These are phyloP conservation scores for Paraphoma sp. DNA, from an alignment of 2,329 filamentous ascomycete species.

Conservation along the genomic window DNA sequence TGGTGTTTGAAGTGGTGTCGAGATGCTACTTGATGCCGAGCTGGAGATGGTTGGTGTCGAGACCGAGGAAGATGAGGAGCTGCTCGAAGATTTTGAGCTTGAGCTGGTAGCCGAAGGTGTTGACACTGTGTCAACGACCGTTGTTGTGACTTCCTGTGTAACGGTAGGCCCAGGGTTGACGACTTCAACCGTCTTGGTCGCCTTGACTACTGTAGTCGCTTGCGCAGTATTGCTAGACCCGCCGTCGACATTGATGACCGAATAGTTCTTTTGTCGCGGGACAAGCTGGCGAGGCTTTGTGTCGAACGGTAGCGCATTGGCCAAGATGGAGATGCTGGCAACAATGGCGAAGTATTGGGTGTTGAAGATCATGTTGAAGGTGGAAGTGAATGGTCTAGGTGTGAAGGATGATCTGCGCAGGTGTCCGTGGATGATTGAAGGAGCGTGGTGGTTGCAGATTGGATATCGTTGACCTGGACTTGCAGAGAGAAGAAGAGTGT, in stretches of 20 bases:
- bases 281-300: constrained; percentile 20
- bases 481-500: constrained; percentile 8
- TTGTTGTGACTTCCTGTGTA: constrained; percentile 33
- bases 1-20: constrained; percentile 20
- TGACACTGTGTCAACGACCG: constrained; percentile 16
- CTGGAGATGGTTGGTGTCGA: constrained; percentile 16
- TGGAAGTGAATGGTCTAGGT: constrained; percentile 13
- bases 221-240: constrained; percentile 31
- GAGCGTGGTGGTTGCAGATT: constrained; percentile 14
- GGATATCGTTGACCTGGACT: constrained; percentile 12
- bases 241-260: constrained; percentile 50
- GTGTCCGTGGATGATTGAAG: constrained; percentile 8
- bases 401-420: constrained; percentile 4
- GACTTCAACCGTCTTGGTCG: constrained; percentile 36
- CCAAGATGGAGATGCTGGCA: constrained; percentile 29
- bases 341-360: constrained; percentile 23
- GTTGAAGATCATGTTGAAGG: constrained; percentile 36
- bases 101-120: constrained; percentile 17
- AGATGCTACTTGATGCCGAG: constrained; percentile 10
- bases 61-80: constrained; percentile 4
- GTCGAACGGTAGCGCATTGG: constrained; percentile 35
- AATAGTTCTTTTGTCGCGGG: constrained; percentile 42
- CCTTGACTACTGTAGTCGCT: constrained; percentile 29
- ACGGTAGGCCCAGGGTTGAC: constrained; percentile 28
- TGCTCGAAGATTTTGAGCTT: constrained; percentile 17